Conservation (phyloP, 768 basidiomycete genomes). For the Agaricus sinodeliciosus region DNA sequence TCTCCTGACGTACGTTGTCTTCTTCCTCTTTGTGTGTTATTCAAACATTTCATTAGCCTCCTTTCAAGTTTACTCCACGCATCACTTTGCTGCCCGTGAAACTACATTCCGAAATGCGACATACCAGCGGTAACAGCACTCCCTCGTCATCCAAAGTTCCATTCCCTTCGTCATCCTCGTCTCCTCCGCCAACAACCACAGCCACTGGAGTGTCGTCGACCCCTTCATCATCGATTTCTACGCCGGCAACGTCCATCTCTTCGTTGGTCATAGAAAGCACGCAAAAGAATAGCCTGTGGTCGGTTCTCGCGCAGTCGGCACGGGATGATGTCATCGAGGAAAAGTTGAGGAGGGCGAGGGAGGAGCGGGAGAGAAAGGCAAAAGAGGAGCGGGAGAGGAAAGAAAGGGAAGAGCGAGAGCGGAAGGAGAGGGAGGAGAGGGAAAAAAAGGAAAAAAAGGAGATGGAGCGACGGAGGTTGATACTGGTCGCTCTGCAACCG, state of each 20-base stretch:
- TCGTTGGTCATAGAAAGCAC: background rate
- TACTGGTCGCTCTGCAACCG: too few species aligned
- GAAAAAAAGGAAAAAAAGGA: background rate
- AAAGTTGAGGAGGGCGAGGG: conserved; percentile 7
- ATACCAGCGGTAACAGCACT: background rate
- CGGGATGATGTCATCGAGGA: background rate
- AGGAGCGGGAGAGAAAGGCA: background rate
- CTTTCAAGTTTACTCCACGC: background rate
- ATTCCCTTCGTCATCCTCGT: too few species aligned
- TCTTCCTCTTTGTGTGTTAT: background rate
- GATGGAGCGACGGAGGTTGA: background rate
- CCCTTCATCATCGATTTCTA: background rate
- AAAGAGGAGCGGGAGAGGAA: background rate
- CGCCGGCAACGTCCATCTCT: background rate
- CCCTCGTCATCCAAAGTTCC: too few species aligned
- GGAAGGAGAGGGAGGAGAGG: background rate
- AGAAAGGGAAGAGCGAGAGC: background rate
- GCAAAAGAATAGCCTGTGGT: background rate
- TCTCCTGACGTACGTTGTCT: background rate
- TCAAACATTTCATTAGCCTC: background rate
- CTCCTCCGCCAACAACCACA: too few species aligned
- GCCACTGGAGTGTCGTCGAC: too few species aligned
- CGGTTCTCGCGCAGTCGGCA: background rate
- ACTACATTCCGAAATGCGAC: background rate
- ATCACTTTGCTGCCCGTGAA: background rate